phyloP scores from a whole-genome alignment of 768 basidiomycete genomes.

The Filobasidium wieringae region DNA sequence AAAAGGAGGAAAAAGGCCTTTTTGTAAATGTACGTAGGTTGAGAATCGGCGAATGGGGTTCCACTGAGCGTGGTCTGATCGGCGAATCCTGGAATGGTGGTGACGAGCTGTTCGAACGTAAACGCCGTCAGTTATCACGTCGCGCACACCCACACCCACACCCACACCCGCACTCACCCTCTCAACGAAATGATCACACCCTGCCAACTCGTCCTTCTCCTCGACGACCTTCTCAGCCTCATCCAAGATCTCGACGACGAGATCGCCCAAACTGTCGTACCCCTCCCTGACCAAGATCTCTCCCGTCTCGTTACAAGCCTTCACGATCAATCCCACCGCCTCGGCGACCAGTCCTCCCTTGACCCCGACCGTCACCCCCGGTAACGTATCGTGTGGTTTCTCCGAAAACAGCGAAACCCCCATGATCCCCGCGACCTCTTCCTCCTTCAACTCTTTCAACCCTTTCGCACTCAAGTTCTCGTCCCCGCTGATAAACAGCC shows the following conservation, averaged over 20 bases:
- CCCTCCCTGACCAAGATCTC: constrained; percentile 50
- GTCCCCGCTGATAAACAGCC: constrained; percentile 52
- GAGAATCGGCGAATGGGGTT: constrained; percentile 1
- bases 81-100: constrained; percentile 66
- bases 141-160: background rate
- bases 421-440: constrained; percentile 62
- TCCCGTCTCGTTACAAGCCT: constrained; percentile 62
- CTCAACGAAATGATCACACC: constrained; percentile 53
- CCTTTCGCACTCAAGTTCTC: constrained; percentile 56
- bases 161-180: constrained; percentile 43
- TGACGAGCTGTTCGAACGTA: constrained; percentile 63
- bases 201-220: constrained; percentile 35
- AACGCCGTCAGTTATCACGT: background rate
- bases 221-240: constrained; percentile 43
- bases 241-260: constrained; percentile 58
- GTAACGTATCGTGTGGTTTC: constrained; percentile 54
- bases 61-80: constrained; percentile 64
- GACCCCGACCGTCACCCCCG: constrained; percentile 61
- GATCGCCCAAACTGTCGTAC: constrained; percentile 59
- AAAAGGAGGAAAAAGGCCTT: constrained; percentile 75
- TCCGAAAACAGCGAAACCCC: constrained; percentile 60
- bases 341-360: constrained; percentile 63
- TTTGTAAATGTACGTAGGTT: constrained; percentile 80
- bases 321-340: constrained; percentile 56
- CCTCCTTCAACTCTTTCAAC: constrained; percentile 47